Percentiles rank a stretch among this genome's conserved stretches.
Evolutionary conservation across 257 asterid species (phyloP).

Genomic region (Nicotiana knightiana): DNA sequence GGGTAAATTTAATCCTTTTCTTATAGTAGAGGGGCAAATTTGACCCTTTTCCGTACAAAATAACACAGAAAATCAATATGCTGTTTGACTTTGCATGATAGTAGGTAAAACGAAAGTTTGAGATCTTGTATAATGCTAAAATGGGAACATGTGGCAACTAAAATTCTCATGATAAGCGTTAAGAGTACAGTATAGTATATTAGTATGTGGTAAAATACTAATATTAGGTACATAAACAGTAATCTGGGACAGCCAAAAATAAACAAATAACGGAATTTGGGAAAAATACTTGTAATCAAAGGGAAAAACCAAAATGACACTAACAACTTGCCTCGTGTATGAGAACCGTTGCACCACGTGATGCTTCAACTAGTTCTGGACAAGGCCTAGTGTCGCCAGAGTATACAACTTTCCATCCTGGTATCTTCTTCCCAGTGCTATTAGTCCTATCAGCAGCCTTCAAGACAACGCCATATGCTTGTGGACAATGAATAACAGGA

Average conservation of each 20-base stretch:
- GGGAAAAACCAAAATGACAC: background rate
- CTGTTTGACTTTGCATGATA: background rate
- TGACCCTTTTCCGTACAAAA: background rate
- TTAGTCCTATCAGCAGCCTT: slow-evolving; percentile 57
- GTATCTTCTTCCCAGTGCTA: slow-evolving; percentile 49
- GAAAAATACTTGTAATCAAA: background rate
- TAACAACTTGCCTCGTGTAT: slow-evolving; percentile 62
- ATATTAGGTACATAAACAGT: background rate
- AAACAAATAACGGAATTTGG: background rate
- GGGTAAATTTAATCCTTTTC: no score
- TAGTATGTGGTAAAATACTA: background rate
- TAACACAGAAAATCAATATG: background rate
- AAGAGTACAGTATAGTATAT: background rate
- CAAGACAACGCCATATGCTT: slow-evolving; percentile 64
- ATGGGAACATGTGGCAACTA: background rate
- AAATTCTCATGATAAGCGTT: background rate
- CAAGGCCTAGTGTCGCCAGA: slow-evolving; percentile 99
- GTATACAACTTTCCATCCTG: slow-evolving; percentile 94
- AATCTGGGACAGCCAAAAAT: background rate
- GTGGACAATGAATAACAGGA: slow-evolving; percentile 87
- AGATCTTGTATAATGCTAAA: background rate
- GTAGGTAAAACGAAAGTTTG: background rate
- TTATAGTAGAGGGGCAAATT: no score
- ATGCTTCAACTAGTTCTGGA: slow-evolving; percentile 66
- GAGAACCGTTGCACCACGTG: slow-evolving; percentile 78